Conservation (phyloP, 176 grass and related monocot genomes). For the Triticum dicoccoides region DNA sequence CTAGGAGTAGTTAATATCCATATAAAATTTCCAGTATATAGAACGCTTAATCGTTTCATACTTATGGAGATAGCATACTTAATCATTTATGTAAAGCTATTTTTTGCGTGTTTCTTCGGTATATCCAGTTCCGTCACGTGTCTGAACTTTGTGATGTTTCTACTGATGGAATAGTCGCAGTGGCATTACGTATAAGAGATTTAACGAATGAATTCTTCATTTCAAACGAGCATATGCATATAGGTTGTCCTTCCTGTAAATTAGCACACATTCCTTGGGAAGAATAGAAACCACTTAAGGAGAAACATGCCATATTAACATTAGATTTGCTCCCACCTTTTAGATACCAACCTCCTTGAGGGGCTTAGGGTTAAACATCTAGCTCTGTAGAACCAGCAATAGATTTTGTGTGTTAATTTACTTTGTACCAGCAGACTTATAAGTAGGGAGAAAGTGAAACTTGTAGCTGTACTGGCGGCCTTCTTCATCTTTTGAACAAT, state of each 20-base stretch:
- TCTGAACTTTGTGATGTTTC: background rate
- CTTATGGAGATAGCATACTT: background rate
- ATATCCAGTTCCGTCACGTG: background rate
- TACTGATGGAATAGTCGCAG: background rate
- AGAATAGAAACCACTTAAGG: background rate
- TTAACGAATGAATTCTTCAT: background rate
- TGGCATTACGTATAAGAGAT: background rate
- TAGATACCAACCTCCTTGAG: background rate
- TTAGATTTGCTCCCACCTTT: background rate
- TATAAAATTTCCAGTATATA: background rate
- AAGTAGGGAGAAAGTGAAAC: too few species aligned
- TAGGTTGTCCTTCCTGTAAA: background rate
- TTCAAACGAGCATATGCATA: background rate
- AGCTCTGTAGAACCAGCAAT: background rate
- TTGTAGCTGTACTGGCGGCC: background rate
- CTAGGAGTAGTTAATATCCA: background rate
- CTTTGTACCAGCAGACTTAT: background rate
- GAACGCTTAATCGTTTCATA: too few species aligned
- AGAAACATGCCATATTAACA: background rate
- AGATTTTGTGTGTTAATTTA: background rate
- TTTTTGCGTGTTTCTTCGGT: background rate
- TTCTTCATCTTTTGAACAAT: conserved; percentile 13
- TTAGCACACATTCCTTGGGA: background rate
- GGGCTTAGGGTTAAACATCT: background rate
- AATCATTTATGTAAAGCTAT: background rate